Percentiles rank a stretch among this genome's conserved stretches.
Evolutionary conservation across 2,329 filamentous ascomycete genomes (phyloP).

Genomic region (Dactylellina haptotyla): DNA sequence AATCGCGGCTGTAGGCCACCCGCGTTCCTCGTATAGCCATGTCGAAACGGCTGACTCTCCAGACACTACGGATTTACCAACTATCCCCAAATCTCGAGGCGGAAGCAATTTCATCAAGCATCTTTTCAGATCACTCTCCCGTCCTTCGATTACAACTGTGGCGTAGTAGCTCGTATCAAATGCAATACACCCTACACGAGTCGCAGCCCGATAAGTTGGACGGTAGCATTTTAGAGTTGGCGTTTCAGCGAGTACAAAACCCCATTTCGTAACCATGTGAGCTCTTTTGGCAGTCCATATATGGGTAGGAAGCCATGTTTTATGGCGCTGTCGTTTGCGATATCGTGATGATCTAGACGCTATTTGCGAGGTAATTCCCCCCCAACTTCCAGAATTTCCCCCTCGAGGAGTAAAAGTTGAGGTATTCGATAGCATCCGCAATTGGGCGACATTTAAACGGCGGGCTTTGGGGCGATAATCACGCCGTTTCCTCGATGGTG

Average conservation of each 20-base stretch:
- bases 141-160: conserved; percentile 80
- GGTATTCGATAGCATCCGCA: conserved; percentile 57
- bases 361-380: conserved; percentile 64
- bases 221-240: conserved; percentile 91
- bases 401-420: background rate
- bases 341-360: conserved; percentile 69
- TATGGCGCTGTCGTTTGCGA: conserved; percentile 83
- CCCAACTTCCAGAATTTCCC: no score
- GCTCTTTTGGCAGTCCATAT: conserved; percentile 93
- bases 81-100: conserved; percentile 70
- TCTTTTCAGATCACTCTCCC: conserved; percentile 70
- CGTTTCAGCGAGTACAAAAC: conserved; percentile 84
- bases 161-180: conserved; percentile 97
- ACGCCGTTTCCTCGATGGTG: conserved; percentile 18
- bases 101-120: conserved; percentile 74
- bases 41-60: conserved; percentile 53
- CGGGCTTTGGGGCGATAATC: conserved; percentile 30
- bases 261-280: conserved; percentile 85
- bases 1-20: conserved; percentile 69
- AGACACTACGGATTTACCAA: conserved; percentile 69
- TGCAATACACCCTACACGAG: conserved; percentile 78
- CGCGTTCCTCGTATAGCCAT: conserved; percentile 64
- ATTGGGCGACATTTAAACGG: conserved; percentile 57
- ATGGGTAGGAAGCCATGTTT: conserved; percentile 95
- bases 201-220: conserved; percentile 81